Conservation (phyloP, 192 early-diverging fungal genomes). For the Diversispora epigaea region DNA sequence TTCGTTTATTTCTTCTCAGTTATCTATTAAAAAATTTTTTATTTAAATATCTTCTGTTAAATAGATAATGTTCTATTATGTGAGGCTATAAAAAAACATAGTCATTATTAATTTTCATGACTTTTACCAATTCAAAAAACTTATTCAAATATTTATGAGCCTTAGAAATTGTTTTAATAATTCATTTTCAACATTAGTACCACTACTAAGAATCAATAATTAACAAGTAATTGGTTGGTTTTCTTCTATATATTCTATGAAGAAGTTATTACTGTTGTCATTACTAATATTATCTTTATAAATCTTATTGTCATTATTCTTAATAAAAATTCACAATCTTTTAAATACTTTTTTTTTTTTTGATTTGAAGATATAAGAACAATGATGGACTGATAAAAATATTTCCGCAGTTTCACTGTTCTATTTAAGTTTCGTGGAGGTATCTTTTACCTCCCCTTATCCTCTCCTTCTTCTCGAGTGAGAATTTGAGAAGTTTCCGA, state of each 20-base stretch:
- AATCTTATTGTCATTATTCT: too few relatives aligned
- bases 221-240: not conserved
- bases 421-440: too few relatives aligned
- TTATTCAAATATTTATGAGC: conserved; percentile 31
- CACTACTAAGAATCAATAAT: conserved; percentile 1
- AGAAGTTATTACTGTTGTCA: not conserved
- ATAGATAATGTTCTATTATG: conserved; percentile 32
- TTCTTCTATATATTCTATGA: conserved; percentile 13
- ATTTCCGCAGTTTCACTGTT: too few relatives aligned
- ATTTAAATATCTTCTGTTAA: conserved; percentile 22
- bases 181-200: conserved; percentile 24
- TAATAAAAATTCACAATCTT: too few relatives aligned
- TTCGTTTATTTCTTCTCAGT: conserved; percentile 21
- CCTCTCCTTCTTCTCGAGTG: too few relatives aligned
- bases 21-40: conserved; percentile 26
- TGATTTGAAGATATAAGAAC: too few relatives aligned
- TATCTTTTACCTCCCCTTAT: too few relatives aligned
- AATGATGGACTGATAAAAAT: too few relatives aligned
- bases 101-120: conserved; percentile 8
- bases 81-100: conserved; percentile 20
- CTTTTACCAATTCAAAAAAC: conserved; percentile 8
- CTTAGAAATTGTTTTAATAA: conserved; percentile 32
- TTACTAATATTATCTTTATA: too few relatives aligned
- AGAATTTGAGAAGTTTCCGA: too few relatives aligned
- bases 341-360: too few relatives aligned